Base-by-base conservation (phyloP, 352 stramenopile species). In the Pythium phragmitis region DNA sequence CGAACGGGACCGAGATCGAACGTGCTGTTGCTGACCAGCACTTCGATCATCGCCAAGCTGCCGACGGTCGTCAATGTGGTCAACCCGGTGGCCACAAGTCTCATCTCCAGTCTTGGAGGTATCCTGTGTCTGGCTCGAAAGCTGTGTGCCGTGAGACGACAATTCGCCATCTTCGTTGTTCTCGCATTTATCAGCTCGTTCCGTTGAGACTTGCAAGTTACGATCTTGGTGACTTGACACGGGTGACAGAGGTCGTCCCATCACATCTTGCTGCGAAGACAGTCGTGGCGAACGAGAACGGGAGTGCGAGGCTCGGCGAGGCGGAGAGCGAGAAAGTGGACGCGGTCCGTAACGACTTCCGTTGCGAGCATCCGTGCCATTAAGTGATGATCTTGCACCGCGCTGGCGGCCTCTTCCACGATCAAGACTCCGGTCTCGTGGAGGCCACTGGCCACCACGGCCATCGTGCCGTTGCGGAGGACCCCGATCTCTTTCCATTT, bases 1-100 rank as follows among this genome's bases (percentile, higher is more conserved):
- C 6, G 47, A 59, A 21, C 63, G 48, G 3, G 63, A 70, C 17
- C 63, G 63, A 33, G 63, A 61, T n/a, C 49, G 63, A 11, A 21
- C 14, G 2, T 55, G 45, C 16, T 23, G 39, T 47, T 23, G 59
- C 21, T 14, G 41, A 33, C 14, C 30, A 7, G 12, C n/a, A 30
- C 17, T 53, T 37, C 16, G 53, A 36, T 41, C 53, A 50, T 13
- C 37, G 16, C n/a, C 21, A 7, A 17, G 39, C 1, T 50, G 12
- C 3, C 37, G 36, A 41, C 26, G 34, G 23, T 39, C 21, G 39
- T 30, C 23, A 28, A 4, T 11, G 28, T 23, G 21, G 7, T n/a
- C n/a, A 36, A 45, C 30, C 12, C 49, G 17, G 21, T 65, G 36
- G n/a, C 46, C 48, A 2, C 19, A 49, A 14, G 21, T 51, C 7